These are phyloP conservation scores for Leptographium wingfieldii DNA, from an alignment of 2,329 filamentous ascomycete species.

Conservation along the genomic window DNA sequence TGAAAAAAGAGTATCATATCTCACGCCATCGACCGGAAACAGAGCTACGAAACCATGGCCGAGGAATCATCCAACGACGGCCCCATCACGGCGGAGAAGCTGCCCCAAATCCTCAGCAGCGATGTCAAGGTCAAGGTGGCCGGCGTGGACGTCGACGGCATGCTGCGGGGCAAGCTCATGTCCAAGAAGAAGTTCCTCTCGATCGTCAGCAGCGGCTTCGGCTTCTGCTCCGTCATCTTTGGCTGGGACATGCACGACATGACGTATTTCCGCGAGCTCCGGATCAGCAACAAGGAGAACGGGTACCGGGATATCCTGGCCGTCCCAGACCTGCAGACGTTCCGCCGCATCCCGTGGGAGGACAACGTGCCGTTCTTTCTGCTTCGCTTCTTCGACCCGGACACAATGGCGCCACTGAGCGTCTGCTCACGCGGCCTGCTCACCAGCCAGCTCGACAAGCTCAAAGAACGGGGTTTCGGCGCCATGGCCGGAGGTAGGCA, in stretches of 20 bases:
- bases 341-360: conserved; percentile 84
- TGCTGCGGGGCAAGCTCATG: conserved; percentile 79
- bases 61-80: too few relatives aligned
- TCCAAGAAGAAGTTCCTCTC: conserved; percentile 89
- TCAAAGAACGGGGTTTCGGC: conserved; percentile 55
- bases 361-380: conserved; percentile 75
- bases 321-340: conserved; percentile 64
- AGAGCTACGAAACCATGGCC: too few relatives aligned
- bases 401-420: conserved; percentile 56
- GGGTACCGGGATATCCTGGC: conserved; percentile 80
- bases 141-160: conserved; percentile 76
- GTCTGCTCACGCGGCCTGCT: conserved; percentile 72
- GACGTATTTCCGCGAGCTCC: conserved; percentile 75
- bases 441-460: conserved; percentile 52
- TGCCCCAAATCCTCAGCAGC: conserved; percentile 53
- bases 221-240: conserved; percentile 89
- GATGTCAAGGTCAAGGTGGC: conserved; percentile 79
- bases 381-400: conserved; percentile 72
- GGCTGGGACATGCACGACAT: conserved; percentile 96
- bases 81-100: conserved; percentile 45
- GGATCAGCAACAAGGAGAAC: conserved; percentile 81
- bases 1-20: too few relatives aligned
- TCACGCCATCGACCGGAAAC: too few relatives aligned
- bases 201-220: conserved; percentile 68
- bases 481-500: conserved; percentile 74